A percentile compares a stretch with the other conserved stretches of the same genome.
Evolutionary conservation across 2,329 filamentous ascomycete genomes (phyloP).

Genomic region (Didymellaceae sp.): DNA sequence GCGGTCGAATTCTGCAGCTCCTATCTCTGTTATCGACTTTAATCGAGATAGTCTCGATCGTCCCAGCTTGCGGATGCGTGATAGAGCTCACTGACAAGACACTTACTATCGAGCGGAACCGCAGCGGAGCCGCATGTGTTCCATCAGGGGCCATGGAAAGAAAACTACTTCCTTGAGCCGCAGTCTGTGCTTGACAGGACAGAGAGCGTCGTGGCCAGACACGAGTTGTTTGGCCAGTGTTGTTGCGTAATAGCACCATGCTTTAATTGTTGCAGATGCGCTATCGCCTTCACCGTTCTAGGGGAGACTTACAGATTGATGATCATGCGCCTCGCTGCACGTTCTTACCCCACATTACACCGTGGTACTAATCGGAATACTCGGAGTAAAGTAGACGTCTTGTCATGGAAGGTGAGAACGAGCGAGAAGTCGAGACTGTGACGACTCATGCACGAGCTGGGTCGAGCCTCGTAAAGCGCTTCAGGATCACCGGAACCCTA

Average conservation of each 20-base stretch:
- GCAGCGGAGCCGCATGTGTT: slow-evolving; percentile 1
- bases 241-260: slow-evolving; percentile 8
- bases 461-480: background rate
- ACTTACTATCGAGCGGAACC: slow-evolving; percentile 6
- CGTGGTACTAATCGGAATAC: background rate
- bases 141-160: background rate
- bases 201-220: background rate
- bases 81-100: background rate
- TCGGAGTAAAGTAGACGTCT: slow-evolving; percentile 3
- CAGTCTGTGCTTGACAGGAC: background rate
- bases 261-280: background rate
- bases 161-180: background rate
- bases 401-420: background rate
- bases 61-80: background rate
- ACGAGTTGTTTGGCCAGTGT: background rate
- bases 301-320: background rate
- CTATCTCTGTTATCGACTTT: slow-evolving; percentile 26
- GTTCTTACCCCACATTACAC: slow-evolving; percentile 7
- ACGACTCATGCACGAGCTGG: background rate
- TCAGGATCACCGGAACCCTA: background rate
- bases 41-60: slow-evolving; percentile 12
- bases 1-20: slow-evolving; percentile 18
- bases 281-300: slow-evolving; percentile 3
- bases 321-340: slow-evolving; percentile 8
- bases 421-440: background rate